Evolutionary conservation across 805 yeast species (phyloP).

Genomic region (Metschnikowia baotianmanensis): DNA sequence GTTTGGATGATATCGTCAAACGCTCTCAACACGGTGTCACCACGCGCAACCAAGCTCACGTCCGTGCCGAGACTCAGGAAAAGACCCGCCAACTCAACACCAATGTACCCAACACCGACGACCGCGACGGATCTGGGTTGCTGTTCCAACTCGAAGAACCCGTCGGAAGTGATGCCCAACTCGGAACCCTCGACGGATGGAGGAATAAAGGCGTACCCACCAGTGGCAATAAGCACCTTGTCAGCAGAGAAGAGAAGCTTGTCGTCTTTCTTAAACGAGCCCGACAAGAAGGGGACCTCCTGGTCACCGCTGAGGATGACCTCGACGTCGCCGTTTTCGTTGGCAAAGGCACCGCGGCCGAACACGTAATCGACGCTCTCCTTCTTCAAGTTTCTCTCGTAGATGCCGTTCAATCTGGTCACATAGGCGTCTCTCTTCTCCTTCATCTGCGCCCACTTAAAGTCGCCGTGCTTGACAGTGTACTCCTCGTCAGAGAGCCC

Average conservation of each 20-base stretch:
- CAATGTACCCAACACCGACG: slow-evolving; percentile 98
- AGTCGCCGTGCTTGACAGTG: slow-evolving; percentile 48
- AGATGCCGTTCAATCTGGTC: slow-evolving; percentile 84
- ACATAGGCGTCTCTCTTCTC: slow-evolving; percentile 91
- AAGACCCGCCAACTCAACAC: slow-evolving; percentile 92
- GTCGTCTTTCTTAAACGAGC: slow-evolving; percentile 46
- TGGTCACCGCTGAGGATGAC: slow-evolving; percentile 53
- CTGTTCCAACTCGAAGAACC: slow-evolving; percentile 73
- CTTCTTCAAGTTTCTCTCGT: slow-evolving; percentile 78
- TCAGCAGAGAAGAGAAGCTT: slow-evolving; percentile 70
- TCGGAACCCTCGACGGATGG: slow-evolving; percentile 73
- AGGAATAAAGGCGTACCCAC: slow-evolving; percentile 82
- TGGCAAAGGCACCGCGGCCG: slow-evolving; percentile 81
- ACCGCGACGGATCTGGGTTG: slow-evolving; percentile 93
- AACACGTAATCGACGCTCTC: slow-evolving; percentile 86
- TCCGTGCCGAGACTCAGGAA: slow-evolving; percentile 86
- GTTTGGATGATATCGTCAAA: slow-evolving; percentile 81
- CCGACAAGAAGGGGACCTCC: slow-evolving; percentile 34
- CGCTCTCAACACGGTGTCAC: slow-evolving; percentile 83
- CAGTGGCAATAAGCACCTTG: slow-evolving; percentile 85
- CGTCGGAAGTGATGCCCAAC: slow-evolving; percentile 83
- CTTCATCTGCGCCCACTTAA: slow-evolving; percentile 82
- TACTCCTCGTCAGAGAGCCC: slow-evolving; percentile 65
- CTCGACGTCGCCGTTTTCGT: slow-evolving; percentile 66
- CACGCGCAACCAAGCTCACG: slow-evolving; percentile 85